These are phyloP conservation scores for Mortierella sp. DNA, from an alignment of 371 early-diverging fungal species.

Conservation along the genomic window DNA sequence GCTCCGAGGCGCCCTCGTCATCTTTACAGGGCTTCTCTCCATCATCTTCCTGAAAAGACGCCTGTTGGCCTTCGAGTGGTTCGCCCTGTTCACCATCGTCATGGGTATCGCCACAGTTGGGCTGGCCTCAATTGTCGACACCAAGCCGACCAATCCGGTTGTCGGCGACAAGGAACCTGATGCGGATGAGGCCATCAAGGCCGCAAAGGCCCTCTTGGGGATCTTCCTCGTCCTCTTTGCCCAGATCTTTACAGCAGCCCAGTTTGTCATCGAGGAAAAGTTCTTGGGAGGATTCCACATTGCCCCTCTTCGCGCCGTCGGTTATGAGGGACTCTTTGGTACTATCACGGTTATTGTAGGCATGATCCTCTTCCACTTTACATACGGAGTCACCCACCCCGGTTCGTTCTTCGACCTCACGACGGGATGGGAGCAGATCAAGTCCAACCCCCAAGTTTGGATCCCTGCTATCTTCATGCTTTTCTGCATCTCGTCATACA, in stretches of 20 bases:
- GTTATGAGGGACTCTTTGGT: constrained; percentile 94
- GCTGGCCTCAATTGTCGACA: constrained; percentile 72
- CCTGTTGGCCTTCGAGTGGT: constrained; percentile 82
- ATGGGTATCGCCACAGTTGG: constrained; percentile 90
- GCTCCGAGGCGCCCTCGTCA: constrained; percentile 94
- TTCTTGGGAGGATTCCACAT: constrained; percentile 82
- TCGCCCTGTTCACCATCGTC: constrained; percentile 82
- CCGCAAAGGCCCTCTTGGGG: constrained; percentile 68
- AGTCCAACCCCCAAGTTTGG: constrained; percentile 74
- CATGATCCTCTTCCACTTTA: constrained; percentile 83
- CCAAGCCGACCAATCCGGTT: constrained; percentile 26
- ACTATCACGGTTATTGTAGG: constrained; percentile 72
- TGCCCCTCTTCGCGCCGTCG: constrained; percentile 90
- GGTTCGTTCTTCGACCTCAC: constrained; percentile 85
- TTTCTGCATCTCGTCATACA: constrained; percentile 92
- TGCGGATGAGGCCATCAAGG: constrained; percentile 30
- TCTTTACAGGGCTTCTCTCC: constrained; percentile 91
- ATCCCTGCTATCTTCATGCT: constrained; percentile 82
- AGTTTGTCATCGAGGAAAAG: constrained; percentile 96
- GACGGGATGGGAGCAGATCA: constrained; percentile 80
- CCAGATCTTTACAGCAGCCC: constrained; percentile 91
- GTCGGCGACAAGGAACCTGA: constrained; percentile 14
- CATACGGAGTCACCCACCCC: constrained; percentile 68
- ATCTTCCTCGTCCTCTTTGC: constrained; percentile 87
- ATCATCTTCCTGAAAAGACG: constrained; percentile 84